phyloP scores from a whole-genome alignment of 257 asterid genomes.

The Nicotiana obtusifolia region DNA sequence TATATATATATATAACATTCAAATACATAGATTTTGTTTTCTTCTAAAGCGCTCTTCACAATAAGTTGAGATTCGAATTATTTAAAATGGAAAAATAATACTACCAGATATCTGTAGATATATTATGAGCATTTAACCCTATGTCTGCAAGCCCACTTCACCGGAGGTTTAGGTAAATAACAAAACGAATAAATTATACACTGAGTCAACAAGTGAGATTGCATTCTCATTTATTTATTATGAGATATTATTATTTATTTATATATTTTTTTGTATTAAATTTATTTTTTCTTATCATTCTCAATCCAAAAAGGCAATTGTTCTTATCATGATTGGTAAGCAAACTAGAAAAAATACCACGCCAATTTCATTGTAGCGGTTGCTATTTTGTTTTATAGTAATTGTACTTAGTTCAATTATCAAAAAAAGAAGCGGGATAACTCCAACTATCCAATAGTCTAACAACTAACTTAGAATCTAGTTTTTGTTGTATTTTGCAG shows the following conservation, averaged over 20 bases:
- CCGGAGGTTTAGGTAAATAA: not conserved
- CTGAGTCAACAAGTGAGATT: not conserved
- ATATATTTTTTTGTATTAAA: not conserved
- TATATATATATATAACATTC: too few species aligned
- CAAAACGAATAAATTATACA: not conserved
- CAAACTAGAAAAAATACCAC: not conserved
- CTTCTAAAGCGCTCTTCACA: too few species aligned
- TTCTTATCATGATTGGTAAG: not conserved
- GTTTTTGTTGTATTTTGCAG: conserved; percentile 3
- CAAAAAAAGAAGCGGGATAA: conserved; percentile 18
- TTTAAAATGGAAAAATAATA: too few species aligned
- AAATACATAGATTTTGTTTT: too few species aligned
- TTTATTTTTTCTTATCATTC: not conserved
- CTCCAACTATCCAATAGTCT: conserved; percentile 21
- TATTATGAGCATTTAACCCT: too few species aligned
- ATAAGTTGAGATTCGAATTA: too few species aligned
- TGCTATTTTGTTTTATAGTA: conserved; percentile 43
- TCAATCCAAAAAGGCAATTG: not conserved
- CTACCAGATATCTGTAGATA: too few species aligned
- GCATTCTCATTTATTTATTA: conserved; percentile 1
- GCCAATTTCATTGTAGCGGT: conserved; percentile 43
- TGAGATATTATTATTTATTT: not conserved
- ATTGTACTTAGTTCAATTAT: conserved; percentile 36
- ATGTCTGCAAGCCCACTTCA: too few species aligned
- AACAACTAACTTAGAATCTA: conserved; percentile 13